A percentile compares a stretch with the other conserved stretches of the same genome.
phyloP scores from a whole-genome alignment of 805 yeast species.

The Sungouiozyma ichnusensis region DNA sequence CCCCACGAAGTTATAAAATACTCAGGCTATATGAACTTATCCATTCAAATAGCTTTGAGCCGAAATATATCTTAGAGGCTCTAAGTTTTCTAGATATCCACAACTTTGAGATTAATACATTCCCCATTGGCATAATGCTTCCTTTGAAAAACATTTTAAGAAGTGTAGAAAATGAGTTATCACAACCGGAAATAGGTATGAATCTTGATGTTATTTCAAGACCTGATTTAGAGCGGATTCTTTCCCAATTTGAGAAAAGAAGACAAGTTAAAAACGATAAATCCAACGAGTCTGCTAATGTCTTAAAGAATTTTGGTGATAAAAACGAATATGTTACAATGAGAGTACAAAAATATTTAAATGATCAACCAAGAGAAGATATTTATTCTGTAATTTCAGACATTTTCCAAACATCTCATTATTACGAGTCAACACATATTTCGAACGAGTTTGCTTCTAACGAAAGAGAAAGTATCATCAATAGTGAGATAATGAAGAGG shows the following conservation, averaged over 20 bases:
- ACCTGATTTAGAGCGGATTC: slow-evolving; percentile 40
- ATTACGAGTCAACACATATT: background rate
- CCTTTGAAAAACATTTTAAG: slow-evolving; percentile 56
- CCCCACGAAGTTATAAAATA: slow-evolving; percentile 56
- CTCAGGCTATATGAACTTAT: slow-evolving; percentile 52
- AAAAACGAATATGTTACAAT: background rate
- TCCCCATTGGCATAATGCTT: slow-evolving; percentile 59
- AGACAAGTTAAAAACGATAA: background rate
- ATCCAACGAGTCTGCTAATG: background rate
- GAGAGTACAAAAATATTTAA: background rate
- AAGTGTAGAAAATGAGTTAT: slow-evolving; percentile 42
- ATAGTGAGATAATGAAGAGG: background rate
- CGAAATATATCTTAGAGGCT: slow-evolving; percentile 47
- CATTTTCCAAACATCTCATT: background rate
- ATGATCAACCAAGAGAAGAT: background rate
- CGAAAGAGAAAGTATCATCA: slow-evolving; percentile 2
- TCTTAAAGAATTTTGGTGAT: background rate
- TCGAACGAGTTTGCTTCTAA: background rate
- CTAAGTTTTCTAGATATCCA: slow-evolving; percentile 50
- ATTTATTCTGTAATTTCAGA: background rate
- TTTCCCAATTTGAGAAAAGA: background rate
- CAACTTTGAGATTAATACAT: slow-evolving; percentile 46
- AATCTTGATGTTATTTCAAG: slow-evolving; percentile 55
- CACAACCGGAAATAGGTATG: slow-evolving; percentile 36
- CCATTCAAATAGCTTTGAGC: slow-evolving; percentile 42